These are phyloP conservation scores for Eugenia klotzschiana DNA, from an alignment of 441 rosid species.

Conservation along the genomic window DNA sequence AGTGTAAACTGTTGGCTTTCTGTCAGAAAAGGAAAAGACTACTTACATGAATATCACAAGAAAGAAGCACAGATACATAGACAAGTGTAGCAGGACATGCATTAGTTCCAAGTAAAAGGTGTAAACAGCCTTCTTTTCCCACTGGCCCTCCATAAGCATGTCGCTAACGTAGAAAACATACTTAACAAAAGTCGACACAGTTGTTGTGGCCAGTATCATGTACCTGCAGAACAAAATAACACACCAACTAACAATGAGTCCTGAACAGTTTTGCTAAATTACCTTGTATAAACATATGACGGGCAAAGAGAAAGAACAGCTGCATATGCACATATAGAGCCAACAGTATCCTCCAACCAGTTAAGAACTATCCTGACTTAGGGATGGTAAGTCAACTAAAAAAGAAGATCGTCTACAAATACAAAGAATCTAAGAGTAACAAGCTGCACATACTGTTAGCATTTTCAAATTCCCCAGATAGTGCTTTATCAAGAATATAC, in stretches of 20 bases:
- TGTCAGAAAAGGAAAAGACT: neutral
- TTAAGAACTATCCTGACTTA: neutral
- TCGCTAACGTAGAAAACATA: slow-evolving; percentile 81
- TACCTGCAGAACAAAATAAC: slow-evolving; percentile 32
- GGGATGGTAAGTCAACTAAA: neutral
- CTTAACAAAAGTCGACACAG: slow-evolving; percentile 76
- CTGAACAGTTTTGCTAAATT: neutral
- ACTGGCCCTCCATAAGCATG: slow-evolving; percentile 99
- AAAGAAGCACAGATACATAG: slow-evolving; percentile 92
- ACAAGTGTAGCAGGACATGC: slow-evolving; percentile 92
- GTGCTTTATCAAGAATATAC: neutral
- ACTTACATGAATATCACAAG: slow-evolving; percentile 88
- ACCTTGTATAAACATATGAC: neutral
- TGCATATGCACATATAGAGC: neutral
- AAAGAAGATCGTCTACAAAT: neutral
- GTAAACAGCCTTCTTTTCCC: slow-evolving; percentile 90
- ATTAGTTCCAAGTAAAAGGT: slow-evolving; percentile 93
- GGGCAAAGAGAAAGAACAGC: neutral
- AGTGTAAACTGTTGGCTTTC: neutral
- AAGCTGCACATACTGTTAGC: neutral
- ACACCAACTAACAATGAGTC: neutral
- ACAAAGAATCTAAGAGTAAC: neutral
- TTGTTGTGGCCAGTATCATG: slow-evolving; percentile 87
- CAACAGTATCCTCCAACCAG: neutral
- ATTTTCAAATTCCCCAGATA: neutral